A percentile compares a stretch with the other conserved stretches of the same genome.
Conservation (phyloP, 1,284 basidiomycete genomes). For the Cryptococcus jaspeensis region DNA sequence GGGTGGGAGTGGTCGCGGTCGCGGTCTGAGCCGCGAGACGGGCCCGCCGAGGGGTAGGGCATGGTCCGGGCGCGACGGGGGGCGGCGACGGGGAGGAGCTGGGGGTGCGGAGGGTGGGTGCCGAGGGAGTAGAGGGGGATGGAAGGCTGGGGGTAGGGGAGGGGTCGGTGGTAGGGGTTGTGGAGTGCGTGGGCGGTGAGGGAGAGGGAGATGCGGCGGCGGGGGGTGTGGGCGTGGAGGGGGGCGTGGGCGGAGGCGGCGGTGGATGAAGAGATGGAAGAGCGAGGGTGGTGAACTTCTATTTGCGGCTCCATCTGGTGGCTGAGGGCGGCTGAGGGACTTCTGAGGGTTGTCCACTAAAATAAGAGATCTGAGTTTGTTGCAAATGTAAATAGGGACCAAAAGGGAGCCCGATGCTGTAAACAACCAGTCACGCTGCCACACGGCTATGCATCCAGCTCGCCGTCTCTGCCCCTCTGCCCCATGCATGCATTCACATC, state of each 20-base stretch:
- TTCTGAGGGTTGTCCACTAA: no score
- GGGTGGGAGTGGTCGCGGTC: background rate
- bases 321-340: no score
- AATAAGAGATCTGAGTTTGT: no score
- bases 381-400: no score
- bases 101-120: background rate
- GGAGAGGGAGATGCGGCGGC: constrained; percentile 14
- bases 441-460: no score
- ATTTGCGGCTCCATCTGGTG: no score
- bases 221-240: constrained; percentile 1
- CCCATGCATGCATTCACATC: background rate
- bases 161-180: background rate
- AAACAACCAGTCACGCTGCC: no score
- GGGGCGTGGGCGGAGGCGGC: constrained; percentile 2
- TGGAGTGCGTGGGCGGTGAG: background rate
- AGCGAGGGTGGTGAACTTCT: no score
- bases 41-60: constrained; percentile 5
- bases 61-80: constrained; percentile 13
- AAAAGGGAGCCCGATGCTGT: no score
- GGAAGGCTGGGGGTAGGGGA: background rate
- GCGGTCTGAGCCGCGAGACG: background rate
- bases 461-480: no score
- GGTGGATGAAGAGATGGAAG: background rate
- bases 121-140: constrained; percentile 2
- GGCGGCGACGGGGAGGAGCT: background rate